Conservation (phyloP, 1,284 basidiomycete genomes). For the Cryptococcus amylolentus region DNA sequence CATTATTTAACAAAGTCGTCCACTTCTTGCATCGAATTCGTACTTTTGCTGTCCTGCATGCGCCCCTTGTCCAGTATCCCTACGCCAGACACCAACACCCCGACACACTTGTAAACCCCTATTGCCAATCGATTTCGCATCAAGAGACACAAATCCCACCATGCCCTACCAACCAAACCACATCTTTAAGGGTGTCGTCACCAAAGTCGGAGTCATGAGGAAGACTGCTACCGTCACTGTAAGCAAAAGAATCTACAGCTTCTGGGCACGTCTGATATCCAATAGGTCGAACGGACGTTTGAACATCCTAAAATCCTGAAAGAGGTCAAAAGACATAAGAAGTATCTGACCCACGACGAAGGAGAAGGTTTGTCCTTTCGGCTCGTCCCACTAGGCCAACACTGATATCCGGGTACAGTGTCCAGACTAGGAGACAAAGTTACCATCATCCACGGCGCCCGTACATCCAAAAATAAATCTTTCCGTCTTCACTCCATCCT, state of each 20-base stretch:
- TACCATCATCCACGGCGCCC: constrained; percentile 34
- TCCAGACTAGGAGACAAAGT: constrained; percentile 37
- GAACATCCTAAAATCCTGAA: constrained; percentile 27
- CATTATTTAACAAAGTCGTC: too few relatives aligned
- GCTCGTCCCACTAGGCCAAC: neutral
- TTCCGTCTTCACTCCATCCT: constrained; percentile 26
- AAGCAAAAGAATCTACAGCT: neutral
- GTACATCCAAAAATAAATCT: constrained; percentile 31
- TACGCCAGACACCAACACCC: too few relatives aligned
- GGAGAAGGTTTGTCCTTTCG: constrained; percentile 27
- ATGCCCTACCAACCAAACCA: constrained; percentile 24
- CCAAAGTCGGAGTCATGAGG: constrained; percentile 39
- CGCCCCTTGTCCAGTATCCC: too few relatives aligned
- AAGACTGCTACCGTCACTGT: constrained; percentile 45
- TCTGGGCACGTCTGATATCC: neutral
- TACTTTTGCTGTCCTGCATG: too few relatives aligned
- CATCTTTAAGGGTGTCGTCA: constrained; percentile 33
- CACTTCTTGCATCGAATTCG: too few relatives aligned
- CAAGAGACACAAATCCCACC: too few relatives aligned
- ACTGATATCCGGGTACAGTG: constrained; percentile 15
- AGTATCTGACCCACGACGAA: constrained; percentile 43
- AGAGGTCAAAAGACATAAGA: constrained; percentile 32
- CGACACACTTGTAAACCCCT: too few relatives aligned
- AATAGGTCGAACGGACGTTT: constrained; percentile 24
- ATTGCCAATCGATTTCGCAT: too few relatives aligned